Conservation (phyloP, 306 rosid genomes). For the Glycine latifolia region DNA sequence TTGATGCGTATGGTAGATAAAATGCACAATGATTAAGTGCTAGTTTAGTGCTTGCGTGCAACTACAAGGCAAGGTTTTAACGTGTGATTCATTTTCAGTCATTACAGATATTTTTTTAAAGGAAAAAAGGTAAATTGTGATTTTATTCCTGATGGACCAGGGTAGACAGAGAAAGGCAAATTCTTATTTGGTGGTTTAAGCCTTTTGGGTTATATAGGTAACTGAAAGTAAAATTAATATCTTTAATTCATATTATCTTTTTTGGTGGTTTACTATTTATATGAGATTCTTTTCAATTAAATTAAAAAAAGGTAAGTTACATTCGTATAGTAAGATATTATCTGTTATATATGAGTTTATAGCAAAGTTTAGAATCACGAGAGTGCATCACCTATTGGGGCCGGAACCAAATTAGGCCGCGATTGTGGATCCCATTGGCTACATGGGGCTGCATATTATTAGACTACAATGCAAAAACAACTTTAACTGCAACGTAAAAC, state of each 20-base stretch:
- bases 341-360: background rate
- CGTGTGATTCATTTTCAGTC: conserved; percentile 11
- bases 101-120: background rate
- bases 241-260: background rate
- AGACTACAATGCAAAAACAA: background rate
- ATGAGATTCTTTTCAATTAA: background rate
- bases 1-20: conserved; percentile 3
- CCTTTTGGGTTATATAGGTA: background rate
- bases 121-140: background rate
- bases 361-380: background rate
- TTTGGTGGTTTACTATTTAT: background rate
- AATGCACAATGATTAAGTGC: conserved; percentile 1
- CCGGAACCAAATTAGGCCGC: background rate
- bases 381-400: background rate
- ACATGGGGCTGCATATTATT: background rate
- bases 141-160: conserved; percentile 8
- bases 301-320: background rate
- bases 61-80: conserved; percentile 1
- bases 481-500: background rate
- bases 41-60: conserved; percentile 10
- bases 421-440: background rate
- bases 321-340: background rate
- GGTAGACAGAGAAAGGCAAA: background rate
- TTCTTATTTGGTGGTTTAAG: background rate
- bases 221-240: background rate